Evolutionary conservation across 2,329 filamentous ascomycete genomes (phyloP), one percentile per base, ranked within the genome.

Genomic region (Fusarium buharicum): DNA sequence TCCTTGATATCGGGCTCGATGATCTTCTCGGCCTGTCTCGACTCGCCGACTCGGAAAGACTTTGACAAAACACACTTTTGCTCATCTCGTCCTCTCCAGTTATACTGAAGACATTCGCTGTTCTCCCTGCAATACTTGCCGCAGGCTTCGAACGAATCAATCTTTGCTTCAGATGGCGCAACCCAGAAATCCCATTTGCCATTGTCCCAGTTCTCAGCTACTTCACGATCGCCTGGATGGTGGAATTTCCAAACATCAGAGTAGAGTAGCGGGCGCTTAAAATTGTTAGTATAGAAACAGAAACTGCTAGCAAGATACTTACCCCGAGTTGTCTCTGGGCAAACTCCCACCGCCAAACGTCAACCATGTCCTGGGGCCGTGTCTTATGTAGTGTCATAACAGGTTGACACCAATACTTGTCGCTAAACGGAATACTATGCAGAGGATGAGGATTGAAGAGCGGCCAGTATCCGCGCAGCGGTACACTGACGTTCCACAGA

Each of bases 351-450:
- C 77, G 75, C 77, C 81, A 83, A 36, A 85, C 69, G 1, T 75
- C 73, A 10, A 74, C 70, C 79, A 85, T 82, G 50, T 84, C 81
- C 22, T 78, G 73, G 1, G 79, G 74, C 22, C 69, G 71, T 1
- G 78, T 77, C 69, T 82, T 83, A 64, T 83, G 81, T 71, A 83
- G 71, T 39, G 78, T 82, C 52, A 83, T 65, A 2, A 79, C 77
- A 2, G 81, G 81, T 60, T 83, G 80, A 34, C 81, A 84, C 81
- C 81, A 83, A 55, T 82, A 75, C n/a, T 61, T 59, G 16, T 79
- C 73, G 30, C 76, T 75, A 44, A 80, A 83, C 0, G 81, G 80
- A 22, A 83, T 77, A 4, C 77, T 75, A 44, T 84, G 81, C 20
- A 83, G 68, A 33, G 83, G 74, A 59, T 85, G 82, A n/a, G 75